A percentile compares a stretch with the other conserved stretches of the same genome.
Evolutionary conservation across 257 asterid species (phyloP).

Genomic region (Fraxinus anomala): DNA sequence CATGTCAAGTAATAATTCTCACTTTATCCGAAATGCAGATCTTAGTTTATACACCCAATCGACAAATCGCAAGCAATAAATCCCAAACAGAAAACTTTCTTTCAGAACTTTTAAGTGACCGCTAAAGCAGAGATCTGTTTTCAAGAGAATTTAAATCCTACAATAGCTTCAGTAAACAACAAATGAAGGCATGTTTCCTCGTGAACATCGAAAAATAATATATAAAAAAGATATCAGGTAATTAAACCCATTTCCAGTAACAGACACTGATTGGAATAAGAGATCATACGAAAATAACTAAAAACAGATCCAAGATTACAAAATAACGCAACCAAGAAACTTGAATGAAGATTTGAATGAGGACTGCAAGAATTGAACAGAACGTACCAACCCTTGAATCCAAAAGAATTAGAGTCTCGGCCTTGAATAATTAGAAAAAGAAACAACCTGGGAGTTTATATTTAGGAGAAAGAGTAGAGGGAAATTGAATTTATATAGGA

Average conservation of each 20-base stretch:
- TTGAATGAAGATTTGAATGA: neutral
- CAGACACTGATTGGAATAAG: slow-evolving; percentile 33
- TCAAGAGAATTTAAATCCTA: slow-evolving; percentile 14
- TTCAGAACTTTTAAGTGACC: slow-evolving; percentile 17
- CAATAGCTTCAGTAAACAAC: slow-evolving; percentile 23
- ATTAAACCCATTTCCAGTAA: slow-evolving; percentile 23
- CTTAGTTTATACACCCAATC: slow-evolving; percentile 20
- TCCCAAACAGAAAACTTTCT: slow-evolving; percentile 10
- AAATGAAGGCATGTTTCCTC: slow-evolving; percentile 42
- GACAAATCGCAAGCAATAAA: slow-evolving; percentile 22
- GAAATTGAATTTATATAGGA: slow-evolving; percentile 25
- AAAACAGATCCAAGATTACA: slow-evolving; percentile 38
- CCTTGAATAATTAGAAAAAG: slow-evolving; percentile 14
- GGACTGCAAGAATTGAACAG: slow-evolving; percentile 14
- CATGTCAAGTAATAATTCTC: neutral
- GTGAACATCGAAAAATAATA: slow-evolving; percentile 36
- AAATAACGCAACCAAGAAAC: slow-evolving; percentile 5
- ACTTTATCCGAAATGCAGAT: slow-evolving; percentile 20
- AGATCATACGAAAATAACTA: slow-evolving; percentile 23
- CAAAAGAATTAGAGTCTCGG: slow-evolving; percentile 17
- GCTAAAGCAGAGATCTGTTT: slow-evolving; percentile 22
- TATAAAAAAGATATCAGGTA: slow-evolving; percentile 30
- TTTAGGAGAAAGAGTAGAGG: slow-evolving; percentile 30
- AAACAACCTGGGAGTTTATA: neutral
- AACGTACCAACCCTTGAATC: slow-evolving; percentile 39